Evolutionary conservation across 768 basidiomycete species (phyloP).

Genomic region (Myochromella boudieri): DNA sequence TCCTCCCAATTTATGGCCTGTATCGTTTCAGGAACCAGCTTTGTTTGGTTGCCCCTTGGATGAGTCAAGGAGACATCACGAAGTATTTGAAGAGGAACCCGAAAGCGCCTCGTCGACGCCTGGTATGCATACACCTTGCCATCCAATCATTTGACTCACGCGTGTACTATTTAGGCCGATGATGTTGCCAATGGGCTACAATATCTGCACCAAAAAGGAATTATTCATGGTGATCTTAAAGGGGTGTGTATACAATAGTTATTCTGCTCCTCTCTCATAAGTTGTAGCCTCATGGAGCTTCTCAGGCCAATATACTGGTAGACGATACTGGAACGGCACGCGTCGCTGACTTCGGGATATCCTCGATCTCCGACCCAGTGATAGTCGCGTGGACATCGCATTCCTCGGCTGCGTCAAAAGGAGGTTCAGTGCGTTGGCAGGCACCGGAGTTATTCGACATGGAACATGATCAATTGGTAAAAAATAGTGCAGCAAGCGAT

Average conservation of each 20-base stretch:
- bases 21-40: neutral
- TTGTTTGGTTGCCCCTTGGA: slow-evolving; percentile 7
- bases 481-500: slow-evolving; percentile 20
- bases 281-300: neutral
- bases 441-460: slow-evolving; percentile 24
- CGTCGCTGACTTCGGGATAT: slow-evolving; percentile 26
- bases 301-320: slow-evolving; percentile 27
- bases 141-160: too few species aligned
- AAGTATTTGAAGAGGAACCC: neutral
- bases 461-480: neutral
- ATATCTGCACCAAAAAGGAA: slow-evolving; percentile 20
- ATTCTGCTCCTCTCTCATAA: neutral
- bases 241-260: too few species aligned
- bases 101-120: slow-evolving; percentile 12
- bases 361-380: slow-evolving; percentile 18
- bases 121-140: too few species aligned
- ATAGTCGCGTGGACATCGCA: too few species aligned
- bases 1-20: slow-evolving; percentile 8
- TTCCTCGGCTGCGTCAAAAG: slow-evolving; percentile 12
- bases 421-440: slow-evolving; percentile 22
- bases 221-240: slow-evolving; percentile 30
- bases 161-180: neutral
- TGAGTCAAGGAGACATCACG: slow-evolving; percentile 3
- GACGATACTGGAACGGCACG: slow-evolving; percentile 18
- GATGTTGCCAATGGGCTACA: slow-evolving; percentile 24